These are phyloP conservation scores for Dendrobium chrysotoxum DNA, from an alignment of 106 monocot species.

Conservation along the genomic window DNA sequence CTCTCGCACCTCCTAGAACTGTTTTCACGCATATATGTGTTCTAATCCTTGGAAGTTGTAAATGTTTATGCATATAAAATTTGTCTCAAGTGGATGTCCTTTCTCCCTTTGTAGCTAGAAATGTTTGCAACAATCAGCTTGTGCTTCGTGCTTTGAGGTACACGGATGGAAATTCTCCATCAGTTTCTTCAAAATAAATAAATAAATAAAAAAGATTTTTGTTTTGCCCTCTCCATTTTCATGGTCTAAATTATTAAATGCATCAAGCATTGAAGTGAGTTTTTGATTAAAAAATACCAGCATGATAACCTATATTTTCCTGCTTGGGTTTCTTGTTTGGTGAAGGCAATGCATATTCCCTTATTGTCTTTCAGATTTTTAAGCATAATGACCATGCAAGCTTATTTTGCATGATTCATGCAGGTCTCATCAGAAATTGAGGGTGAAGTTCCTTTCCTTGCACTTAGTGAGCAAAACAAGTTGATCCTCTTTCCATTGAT, in stretches of 20 bases:
- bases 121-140: neutral
- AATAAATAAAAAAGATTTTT: neutral
- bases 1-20: neutral
- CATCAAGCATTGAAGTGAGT: neutral
- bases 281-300: neutral
- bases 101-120: neutral
- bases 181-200: neutral
- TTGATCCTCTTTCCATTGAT: constrained; percentile 61
- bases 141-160: neutral
- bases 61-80: neutral
- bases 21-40: neutral
- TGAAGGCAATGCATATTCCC: neutral
- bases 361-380: neutral
- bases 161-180: neutral
- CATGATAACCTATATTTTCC: neutral
- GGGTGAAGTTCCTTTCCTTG: constrained; percentile 54
- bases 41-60: neutral
- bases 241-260: neutral
- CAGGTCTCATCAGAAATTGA: constrained; percentile 32
- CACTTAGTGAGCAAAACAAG: constrained; percentile 50
- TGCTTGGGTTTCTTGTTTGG: neutral
- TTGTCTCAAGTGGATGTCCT: neutral
- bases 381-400: neutral
- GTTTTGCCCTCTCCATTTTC: neutral
- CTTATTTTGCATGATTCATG: constrained; percentile 13